Conservation (phyloP, 495 filamentous ascomycete species). For the Pseudevernia furfuracea region DNA sequence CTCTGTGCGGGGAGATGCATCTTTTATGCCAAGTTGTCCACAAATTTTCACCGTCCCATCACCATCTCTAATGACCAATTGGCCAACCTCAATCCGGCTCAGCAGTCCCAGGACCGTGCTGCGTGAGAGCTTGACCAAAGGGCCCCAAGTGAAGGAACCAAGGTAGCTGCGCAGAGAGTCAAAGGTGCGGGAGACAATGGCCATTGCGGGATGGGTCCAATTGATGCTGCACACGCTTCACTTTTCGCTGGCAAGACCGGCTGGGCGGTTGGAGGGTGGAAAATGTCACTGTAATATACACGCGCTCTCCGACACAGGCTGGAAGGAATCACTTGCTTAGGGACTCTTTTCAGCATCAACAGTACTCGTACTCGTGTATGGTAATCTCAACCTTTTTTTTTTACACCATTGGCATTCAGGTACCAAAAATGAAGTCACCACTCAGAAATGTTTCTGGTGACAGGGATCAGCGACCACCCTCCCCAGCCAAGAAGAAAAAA, state of each 20-base stretch:
- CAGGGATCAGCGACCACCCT: slow-evolving; percentile 1
- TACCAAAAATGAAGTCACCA: slow-evolving; percentile 16
- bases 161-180: slow-evolving; percentile 22
- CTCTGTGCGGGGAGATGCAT: slow-evolving; percentile 30
- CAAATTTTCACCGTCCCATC: slow-evolving; percentile 35
- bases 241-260: neutral
- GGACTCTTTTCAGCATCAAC: neutral
- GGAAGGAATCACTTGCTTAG: neutral
- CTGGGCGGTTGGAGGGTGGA: neutral
- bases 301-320: neutral
- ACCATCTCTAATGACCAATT: slow-evolving; percentile 34
- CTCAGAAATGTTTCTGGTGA: neutral
- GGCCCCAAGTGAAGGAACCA: slow-evolving; percentile 36
- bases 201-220: slow-evolving; percentile 19
- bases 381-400: neutral
- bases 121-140: slow-evolving; percentile 36
- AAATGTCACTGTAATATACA: neutral
- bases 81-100: slow-evolving; percentile 34
- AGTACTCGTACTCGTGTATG: slow-evolving; percentile 13
- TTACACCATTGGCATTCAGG: no score
- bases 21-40: slow-evolving; percentile 25
- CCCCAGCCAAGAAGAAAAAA: no score
- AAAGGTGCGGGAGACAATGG: slow-evolving; percentile 21
- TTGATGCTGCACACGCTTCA: neutral
- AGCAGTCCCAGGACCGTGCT: slow-evolving; percentile 35